Conservation (phyloP, 176 grass and related monocot species). For the Oryza nivara region DNA sequence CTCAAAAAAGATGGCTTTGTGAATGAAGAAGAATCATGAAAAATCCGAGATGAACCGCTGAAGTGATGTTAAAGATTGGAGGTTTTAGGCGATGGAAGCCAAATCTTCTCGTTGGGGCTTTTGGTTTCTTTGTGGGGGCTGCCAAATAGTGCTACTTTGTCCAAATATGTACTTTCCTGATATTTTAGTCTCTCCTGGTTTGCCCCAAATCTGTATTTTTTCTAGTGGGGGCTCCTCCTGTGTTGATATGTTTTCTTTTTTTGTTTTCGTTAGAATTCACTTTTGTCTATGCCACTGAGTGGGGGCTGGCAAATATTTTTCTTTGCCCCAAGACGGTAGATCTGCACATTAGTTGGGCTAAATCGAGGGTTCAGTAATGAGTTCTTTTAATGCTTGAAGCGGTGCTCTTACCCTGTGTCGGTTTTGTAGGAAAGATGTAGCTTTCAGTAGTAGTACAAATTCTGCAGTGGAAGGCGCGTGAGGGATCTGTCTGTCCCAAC, state of each 20-base stretch:
- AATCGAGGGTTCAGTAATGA: conserved; percentile 18
- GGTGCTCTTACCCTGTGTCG: conserved; percentile 35
- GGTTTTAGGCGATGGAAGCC: conserved; percentile 19
- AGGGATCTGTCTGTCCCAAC: conserved; percentile 51
- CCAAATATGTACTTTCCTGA: conserved; percentile 13
- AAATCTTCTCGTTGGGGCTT: conserved; percentile 16
- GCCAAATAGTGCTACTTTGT: conserved; percentile 14
- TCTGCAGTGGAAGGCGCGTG: conserved; percentile 45
- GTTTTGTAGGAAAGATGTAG: conserved; percentile 36
- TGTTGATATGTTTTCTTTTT: too few species aligned
- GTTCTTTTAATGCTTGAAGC: conserved; percentile 39
- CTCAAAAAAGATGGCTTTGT: background rate
- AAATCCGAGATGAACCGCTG: background rate
- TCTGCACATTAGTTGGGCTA: conserved; percentile 20
- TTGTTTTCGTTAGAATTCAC: conserved; percentile 22
- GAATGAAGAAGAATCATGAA: background rate
- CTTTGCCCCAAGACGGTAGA: background rate
- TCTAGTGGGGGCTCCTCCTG: conserved; percentile 39
- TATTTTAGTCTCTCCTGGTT: conserved; percentile 26
- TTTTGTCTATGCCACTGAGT: conserved; percentile 40
- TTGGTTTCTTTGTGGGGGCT: conserved; percentile 37
- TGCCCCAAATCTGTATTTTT: conserved; percentile 32
- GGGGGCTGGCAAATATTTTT: conserved; percentile 42
- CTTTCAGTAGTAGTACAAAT: conserved; percentile 29
- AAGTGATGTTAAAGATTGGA: background rate